Evolutionary conservation across 2,329 filamentous ascomycete species (phyloP).

Genomic region (Cordyceps cateniannulata): DNA sequence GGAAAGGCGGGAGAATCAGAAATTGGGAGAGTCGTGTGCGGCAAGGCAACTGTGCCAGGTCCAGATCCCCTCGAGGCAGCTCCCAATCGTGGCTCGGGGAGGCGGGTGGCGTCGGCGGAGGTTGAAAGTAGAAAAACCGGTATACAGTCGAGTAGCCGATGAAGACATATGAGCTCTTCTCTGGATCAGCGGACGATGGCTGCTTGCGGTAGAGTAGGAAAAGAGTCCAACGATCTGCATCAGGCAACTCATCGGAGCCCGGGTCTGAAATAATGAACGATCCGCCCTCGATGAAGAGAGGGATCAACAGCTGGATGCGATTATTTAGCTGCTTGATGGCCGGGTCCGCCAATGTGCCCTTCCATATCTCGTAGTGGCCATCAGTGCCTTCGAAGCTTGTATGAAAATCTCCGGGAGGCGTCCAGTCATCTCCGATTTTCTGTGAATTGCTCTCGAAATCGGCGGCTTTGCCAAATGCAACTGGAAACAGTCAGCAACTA

Average conservation of each 20-base stretch:
- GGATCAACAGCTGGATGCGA: conserved; percentile 76
- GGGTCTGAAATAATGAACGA: conserved; percentile 54
- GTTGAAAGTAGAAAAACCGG: conserved; percentile 65
- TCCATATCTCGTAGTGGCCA: conserved; percentile 77
- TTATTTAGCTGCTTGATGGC: conserved; percentile 65
- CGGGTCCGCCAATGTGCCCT: conserved; percentile 63
- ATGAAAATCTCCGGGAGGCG: conserved; percentile 69
- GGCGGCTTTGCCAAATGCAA: conserved; percentile 57
- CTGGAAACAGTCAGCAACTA: conserved; percentile 30
- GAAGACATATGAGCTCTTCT: conserved; percentile 64
- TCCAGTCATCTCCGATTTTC: conserved; percentile 41
- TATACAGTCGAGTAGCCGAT: conserved; percentile 89
- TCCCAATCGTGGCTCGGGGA: conserved; percentile 35
- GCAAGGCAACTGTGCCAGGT: conserved; percentile 59
- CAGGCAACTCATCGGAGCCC: conserved; percentile 53
- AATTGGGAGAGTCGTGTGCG: conserved; percentile 90
- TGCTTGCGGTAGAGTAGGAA: conserved; percentile 76
- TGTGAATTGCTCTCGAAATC: conserved; percentile 57
- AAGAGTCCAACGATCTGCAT: conserved; percentile 82
- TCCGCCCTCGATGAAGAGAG: conserved; percentile 92
- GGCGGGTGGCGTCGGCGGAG: conserved; percentile 37
- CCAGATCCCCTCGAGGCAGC: conserved; percentile 37
- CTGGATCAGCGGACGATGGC: conserved; percentile 30
- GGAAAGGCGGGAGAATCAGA: conserved; percentile 81
- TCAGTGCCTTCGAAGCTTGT: conserved; percentile 55